Base-by-base conservation (phyloP, 2,329 filamentous ascomycete genomes). In the Parafenestella ontariensis region DNA sequence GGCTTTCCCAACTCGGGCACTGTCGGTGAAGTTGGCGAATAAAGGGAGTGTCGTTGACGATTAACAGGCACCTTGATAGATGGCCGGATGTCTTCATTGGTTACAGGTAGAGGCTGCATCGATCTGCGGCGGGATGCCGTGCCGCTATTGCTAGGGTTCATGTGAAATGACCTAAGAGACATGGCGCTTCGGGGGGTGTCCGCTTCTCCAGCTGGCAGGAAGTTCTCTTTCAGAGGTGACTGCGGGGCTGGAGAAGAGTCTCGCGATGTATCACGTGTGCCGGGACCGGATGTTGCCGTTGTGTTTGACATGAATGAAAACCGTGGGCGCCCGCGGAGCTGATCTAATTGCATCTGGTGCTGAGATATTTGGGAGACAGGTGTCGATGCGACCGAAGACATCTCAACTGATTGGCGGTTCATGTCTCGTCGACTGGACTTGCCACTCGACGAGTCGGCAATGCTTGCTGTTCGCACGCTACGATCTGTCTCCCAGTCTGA, bases 121-220 rank as follows among this genome's bases (percentile, higher is more conserved):
- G 75, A 77, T 58, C 75, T 66, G 34, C 75, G 66, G 17, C 74
- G 69, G 50, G 62, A 71, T 15, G 68, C 60, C 29, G 59, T 63
- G 24, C 61, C 50, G 33, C 60, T 68, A 28, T 61, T 68, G 45
- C 54, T 71, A 8, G 73, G 74, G 42, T 70, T 75, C 66, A 74
- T 76, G 44, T 76, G 70, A 54, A 75, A 74, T 33, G 74, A 76
- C 39, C 68, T 75, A 48, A 76, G 66, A 42, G 71, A 71, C 53
- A 69, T 71, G 43, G 70, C 70, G 41, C 69, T 72, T 51, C 72
- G 68, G 29, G 65, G 60, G 33, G 69, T 62, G 31, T 76, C 72
- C 21, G 64, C 28, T 21, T 72, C 70, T 18, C 62, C 57, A 49
- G 49, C 13, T 5, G 56, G 52, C 8, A 59, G 51, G 33, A 67